These are phyloP conservation scores for Ajuga chamaepitys DNA, from an alignment of 257 asterid species.

Conservation along the genomic window DNA sequence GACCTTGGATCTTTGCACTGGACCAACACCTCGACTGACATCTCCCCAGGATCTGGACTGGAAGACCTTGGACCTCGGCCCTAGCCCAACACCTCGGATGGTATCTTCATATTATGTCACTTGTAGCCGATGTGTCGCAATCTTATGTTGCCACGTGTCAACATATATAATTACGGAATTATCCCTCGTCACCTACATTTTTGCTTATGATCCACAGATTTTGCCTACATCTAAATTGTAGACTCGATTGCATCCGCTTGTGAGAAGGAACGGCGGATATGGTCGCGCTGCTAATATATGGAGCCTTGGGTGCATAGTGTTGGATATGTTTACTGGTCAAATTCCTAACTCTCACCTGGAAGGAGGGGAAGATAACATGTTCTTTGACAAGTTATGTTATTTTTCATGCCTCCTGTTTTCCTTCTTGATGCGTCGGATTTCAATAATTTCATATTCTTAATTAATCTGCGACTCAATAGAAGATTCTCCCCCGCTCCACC, in stretches of 20 bases:
- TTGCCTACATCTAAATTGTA: constrained; percentile 9
- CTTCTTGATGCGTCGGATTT: background rate
- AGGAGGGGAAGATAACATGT: constrained; percentile 45
- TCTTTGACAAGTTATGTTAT: background rate
- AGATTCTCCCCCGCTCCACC: too few relatives aligned
- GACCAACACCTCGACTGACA: too few relatives aligned
- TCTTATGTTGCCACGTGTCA: too few relatives aligned
- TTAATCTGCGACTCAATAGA: too few relatives aligned
- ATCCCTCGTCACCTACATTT: too few relatives aligned
- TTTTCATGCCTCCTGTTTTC: constrained; percentile 3
- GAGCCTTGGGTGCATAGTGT: constrained; percentile 67
- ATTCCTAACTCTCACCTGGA: constrained; percentile 63
- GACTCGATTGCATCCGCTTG: constrained; percentile 33
- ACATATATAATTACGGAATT: too few relatives aligned
- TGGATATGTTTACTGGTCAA: constrained; percentile 60
- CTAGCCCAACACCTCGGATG: too few relatives aligned
- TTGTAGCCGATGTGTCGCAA: too few relatives aligned
- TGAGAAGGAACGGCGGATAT: constrained; percentile 44
- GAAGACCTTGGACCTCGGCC: too few relatives aligned
- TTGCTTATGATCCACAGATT: background rate
- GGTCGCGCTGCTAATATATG: constrained; percentile 60
- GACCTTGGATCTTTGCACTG: too few relatives aligned
- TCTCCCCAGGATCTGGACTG: too few relatives aligned
- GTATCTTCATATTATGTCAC: too few relatives aligned
- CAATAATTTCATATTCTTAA: background rate